A percentile compares a stretch with the other conserved stretches of the same genome.
Evolutionary conservation across 441 rosid genomes (phyloP).

Genomic region (Pelargonium australe): DNA sequence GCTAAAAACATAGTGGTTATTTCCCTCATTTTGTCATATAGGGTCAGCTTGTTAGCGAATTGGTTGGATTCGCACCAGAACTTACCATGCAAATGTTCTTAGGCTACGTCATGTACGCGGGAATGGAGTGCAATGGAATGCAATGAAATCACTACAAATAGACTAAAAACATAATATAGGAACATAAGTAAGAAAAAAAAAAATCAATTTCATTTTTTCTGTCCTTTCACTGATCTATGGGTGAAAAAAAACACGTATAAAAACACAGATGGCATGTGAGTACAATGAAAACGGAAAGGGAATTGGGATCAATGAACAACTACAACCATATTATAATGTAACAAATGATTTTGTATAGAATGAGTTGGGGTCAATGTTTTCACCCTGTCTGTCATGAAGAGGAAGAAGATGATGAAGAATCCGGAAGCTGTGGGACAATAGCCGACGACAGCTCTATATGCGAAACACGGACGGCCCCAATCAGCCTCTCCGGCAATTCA

Average conservation of each 20-base stretch:
- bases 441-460: slow-evolving; percentile 86
- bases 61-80: no score
- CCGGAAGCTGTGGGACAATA: slow-evolving; percentile 57
- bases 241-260: neutral
- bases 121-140: no score
- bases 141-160: neutral
- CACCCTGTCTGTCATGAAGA: slow-evolving; percentile 21
- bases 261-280: slow-evolving; percentile 8
- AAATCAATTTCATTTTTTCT: neutral
- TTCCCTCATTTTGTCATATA: no score
- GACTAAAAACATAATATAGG: neutral
- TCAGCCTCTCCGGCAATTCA: slow-evolving; percentile 82
- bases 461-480: slow-evolving; percentile 91
- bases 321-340: slow-evolving; percentile 21
- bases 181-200: neutral
- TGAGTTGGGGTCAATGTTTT: slow-evolving; percentile 15
- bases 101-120: no score
- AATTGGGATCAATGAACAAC: slow-evolving; percentile 17
- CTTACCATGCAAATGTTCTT: no score
- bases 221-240: slow-evolving; percentile 12
- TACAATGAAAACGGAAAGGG: slow-evolving; percentile 15
- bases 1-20: no score
- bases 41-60: no score
- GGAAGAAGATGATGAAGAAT: slow-evolving; percentile 13
- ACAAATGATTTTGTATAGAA: slow-evolving; percentile 26